Evolutionary conservation across 2,329 filamentous ascomycete species (phyloP), one percentile per base, ranked within the genome.

Genomic region (Pseudogymnoascus sp.): DNA sequence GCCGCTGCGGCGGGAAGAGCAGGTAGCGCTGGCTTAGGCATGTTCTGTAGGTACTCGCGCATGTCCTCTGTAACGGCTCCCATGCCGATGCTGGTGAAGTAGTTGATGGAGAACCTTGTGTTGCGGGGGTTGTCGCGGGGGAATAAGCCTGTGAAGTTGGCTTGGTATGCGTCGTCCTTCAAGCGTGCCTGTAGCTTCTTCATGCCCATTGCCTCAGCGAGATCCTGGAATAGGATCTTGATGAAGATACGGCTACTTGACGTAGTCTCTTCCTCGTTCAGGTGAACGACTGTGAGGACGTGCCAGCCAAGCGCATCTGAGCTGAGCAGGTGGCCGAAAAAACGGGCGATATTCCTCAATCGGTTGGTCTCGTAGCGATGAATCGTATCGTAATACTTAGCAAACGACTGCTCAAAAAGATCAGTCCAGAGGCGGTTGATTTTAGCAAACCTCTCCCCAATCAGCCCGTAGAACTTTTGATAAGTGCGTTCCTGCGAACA

Each of bases 31-130:
- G 92, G 92, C 72, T 95, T 94, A 10, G 92, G 92, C 75, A 95
- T 85, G 71, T 92, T 96, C 73, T 92, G 89, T 62, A 99, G 81
- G 72, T 88, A 86, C 71, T 95, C 91, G 74, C 94, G 87, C 91
- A 97, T 96, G 67, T 92, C 90, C 73, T 99, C 94, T 1, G 94
- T 99, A 65, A 99, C 82, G 25, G 85, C 86, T 72, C 94, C 94
- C 90, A 99, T 95, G 63, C 92, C 92, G 70, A 99, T 96, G 70
- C 92, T 94, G 8, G 94, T 99, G 75, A 99, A 97, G 81, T 97
- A 99, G 77, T 99, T 99, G 86, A 99, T 96, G 59, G 92, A 91
- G 80, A 99, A 99, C 61, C 93, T 87, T 39, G 92, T 92, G 75
- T 97, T 94, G 72, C 90, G 87, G 25, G 92, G 85, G 70, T 92